Percentiles rank a stretch among this genome's conserved stretches.
Evolutionary conservation across 2,329 filamentous ascomycete species (phyloP).

Genomic region (Aspergillus eucalypticola): DNA sequence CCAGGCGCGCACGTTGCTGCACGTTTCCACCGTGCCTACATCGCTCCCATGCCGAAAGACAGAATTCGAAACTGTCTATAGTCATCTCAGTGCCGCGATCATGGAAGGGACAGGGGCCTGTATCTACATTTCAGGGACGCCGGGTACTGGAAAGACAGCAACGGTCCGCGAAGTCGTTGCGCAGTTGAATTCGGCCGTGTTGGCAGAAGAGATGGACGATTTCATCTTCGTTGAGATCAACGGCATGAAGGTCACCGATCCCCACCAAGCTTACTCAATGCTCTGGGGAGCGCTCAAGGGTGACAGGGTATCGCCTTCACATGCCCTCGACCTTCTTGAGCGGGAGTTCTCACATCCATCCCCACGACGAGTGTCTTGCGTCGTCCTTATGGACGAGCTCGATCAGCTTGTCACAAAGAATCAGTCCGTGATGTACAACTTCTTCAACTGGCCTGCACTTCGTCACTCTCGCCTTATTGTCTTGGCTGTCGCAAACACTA

Average conservation of each 20-base stretch:
- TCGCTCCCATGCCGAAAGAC: conserved; percentile 87
- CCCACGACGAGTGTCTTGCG: conserved; percentile 87
- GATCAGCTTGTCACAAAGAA: conserved; percentile 98
- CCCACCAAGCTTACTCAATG: conserved; percentile 91
- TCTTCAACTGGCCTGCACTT: conserved; percentile 97
- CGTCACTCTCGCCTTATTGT: conserved; percentile 92
- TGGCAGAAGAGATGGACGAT: conserved; percentile 89
- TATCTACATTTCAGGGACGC: conserved; percentile 99
- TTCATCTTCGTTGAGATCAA: conserved; percentile 99
- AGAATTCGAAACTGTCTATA: conserved; percentile 90
- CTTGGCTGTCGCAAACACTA: conserved; percentile 95
- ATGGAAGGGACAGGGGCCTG: conserved; percentile 90
- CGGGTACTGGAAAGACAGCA: conserved; percentile 95
- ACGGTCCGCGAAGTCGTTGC: conserved; percentile 94
- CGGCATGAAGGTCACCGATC: conserved; percentile 98
- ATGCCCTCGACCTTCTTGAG: conserved; percentile 87
- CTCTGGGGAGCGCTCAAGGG: conserved; percentile 96
- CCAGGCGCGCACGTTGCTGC: conserved; percentile 80
- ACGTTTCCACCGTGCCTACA: conserved; percentile 88
- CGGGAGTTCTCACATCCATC: conserved; percentile 90
- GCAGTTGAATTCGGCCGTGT: conserved; percentile 82
- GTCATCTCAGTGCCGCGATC: conserved; percentile 90
- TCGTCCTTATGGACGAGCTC: conserved; percentile 97
- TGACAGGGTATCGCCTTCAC: conserved; percentile 85
- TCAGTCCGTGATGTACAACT: conserved; percentile 99